These are phyloP conservation scores for Pichia sp. DNA, from an alignment of 1,139 yeast genomes.

Conservation along the genomic window DNA sequence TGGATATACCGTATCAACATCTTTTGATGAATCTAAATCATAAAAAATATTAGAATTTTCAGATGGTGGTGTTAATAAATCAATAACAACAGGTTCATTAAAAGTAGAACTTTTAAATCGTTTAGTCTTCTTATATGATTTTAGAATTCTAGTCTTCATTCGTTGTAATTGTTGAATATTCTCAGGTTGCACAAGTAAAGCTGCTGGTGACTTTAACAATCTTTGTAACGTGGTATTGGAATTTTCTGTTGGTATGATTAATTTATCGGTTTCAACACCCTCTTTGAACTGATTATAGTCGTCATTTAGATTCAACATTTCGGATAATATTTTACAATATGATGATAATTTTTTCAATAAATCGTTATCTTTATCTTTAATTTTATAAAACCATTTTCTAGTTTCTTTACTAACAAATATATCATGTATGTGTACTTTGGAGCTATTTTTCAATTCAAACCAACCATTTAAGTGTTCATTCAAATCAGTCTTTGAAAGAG, in stretches of 20 bases:
- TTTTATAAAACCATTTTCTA: slow-evolving; percentile 12
- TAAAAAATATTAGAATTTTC: background rate
- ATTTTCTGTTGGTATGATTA: background rate
- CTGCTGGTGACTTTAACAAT: slow-evolving; percentile 10
- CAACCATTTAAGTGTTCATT: slow-evolving; percentile 19
- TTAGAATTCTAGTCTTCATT: slow-evolving; percentile 10
- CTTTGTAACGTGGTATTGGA: slow-evolving; percentile 5
- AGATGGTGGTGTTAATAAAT: slow-evolving; percentile 8
- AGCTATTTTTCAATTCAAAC: slow-evolving; percentile 16
- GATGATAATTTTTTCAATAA: slow-evolving; percentile 15
- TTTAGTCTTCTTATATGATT: background rate
- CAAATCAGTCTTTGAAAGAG: background rate
- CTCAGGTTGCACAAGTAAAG: slow-evolving; percentile 11
- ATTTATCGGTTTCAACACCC: background rate
- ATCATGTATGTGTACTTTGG: slow-evolving; percentile 26
- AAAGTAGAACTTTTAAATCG: background rate
- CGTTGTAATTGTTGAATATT: slow-evolving; percentile 7
- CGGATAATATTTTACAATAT: slow-evolving; percentile 18
- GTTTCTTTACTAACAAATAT: slow-evolving; percentile 19
- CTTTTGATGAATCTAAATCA: background rate
- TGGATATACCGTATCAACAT: background rate
- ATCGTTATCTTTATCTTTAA: slow-evolving; percentile 12
- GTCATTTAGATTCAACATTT: slow-evolving; percentile 4
- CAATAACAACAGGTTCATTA: background rate
- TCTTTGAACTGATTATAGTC: background rate